These are phyloP conservation scores for Tricholoma hemisulphureum DNA, from an alignment of 768 basidiomycete genomes.

Conservation along the genomic window DNA sequence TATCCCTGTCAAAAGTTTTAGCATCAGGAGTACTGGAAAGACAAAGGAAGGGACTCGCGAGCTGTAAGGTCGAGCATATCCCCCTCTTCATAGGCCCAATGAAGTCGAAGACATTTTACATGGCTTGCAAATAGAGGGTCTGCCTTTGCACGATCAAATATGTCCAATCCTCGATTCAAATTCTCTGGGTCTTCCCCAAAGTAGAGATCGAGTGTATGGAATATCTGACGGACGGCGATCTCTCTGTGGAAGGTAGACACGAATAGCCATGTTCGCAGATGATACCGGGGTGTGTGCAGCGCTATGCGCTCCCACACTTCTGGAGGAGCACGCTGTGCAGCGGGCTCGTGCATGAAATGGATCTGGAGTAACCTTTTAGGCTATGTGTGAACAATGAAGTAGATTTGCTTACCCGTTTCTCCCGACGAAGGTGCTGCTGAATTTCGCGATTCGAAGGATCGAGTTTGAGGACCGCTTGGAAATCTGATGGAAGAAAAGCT, in stretches of 20 bases:
- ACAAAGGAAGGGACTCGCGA: slow-evolving; percentile 23
- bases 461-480: slow-evolving; percentile 55
- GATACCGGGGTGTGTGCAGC: slow-evolving; percentile 57
- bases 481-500: slow-evolving; percentile 33
- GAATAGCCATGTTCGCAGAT: slow-evolving; percentile 68
- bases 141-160: slow-evolving; percentile 63
- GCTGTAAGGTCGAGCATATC: slow-evolving; percentile 54
- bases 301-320: slow-evolving; percentile 74
- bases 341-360: slow-evolving; percentile 52
- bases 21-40: neutral
- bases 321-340: slow-evolving; percentile 57
- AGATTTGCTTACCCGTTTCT: slow-evolving; percentile 42
- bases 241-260: slow-evolving; percentile 63
- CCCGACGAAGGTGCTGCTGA: slow-evolving; percentile 47
- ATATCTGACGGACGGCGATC: slow-evolving; percentile 63
- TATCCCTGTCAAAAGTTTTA: slow-evolving; percentile 38
- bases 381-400: neutral
- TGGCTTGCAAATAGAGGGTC: slow-evolving; percentile 60
- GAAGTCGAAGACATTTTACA: slow-evolving; percentile 58
- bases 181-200: slow-evolving; percentile 65
- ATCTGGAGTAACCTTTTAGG: slow-evolving; percentile 35
- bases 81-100: slow-evolving; percentile 70
- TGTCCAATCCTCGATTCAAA: slow-evolving; percentile 59
- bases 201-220: slow-evolving; percentile 66
- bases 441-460: slow-evolving; percentile 60